phyloP scores from a whole-genome alignment of 345 rosid genomes.

The Brassica rapa region DNA sequence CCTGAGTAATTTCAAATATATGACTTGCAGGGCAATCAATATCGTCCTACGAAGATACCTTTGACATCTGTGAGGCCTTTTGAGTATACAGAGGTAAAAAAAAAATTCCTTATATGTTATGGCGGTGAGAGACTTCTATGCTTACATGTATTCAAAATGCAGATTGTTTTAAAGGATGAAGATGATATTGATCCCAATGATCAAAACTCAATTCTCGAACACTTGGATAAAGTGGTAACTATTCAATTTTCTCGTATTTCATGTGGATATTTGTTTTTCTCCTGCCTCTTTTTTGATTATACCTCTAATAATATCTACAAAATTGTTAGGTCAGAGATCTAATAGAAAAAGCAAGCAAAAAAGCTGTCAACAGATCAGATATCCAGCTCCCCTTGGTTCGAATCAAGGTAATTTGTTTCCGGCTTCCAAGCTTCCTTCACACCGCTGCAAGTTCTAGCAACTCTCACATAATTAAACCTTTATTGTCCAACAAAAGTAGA shows the following conservation, averaged over 20 bases:
- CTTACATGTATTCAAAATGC: slow-evolving; percentile 43
- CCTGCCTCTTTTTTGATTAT: slow-evolving; percentile 16
- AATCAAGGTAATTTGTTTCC: slow-evolving; percentile 62
- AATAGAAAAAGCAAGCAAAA: slow-evolving; percentile 75
- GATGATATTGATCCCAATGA: slow-evolving; percentile 87
- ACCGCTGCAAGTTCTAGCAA: slow-evolving; percentile 14
- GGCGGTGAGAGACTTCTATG: slow-evolving; percentile 25
- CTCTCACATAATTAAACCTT: slow-evolving; percentile 6
- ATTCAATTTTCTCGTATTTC: slow-evolving; percentile 28
- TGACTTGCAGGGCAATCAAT: slow-evolving; percentile 79
- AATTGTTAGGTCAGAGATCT: slow-evolving; percentile 65
- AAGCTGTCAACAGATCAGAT: slow-evolving; percentile 59
- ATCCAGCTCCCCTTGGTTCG: slow-evolving; percentile 83
- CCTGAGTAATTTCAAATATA: slow-evolving; percentile 13
- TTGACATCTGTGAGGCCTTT: slow-evolving; percentile 94
- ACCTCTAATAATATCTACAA: slow-evolving; percentile 27
- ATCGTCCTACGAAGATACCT: slow-evolving; percentile 97
- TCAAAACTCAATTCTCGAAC: slow-evolving; percentile 88
- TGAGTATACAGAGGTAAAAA: slow-evolving; percentile 79
- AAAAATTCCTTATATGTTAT: neutral
- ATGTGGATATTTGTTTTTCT: slow-evolving; percentile 20
- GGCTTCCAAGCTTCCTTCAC: slow-evolving; percentile 8
- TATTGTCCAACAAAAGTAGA: slow-evolving; percentile 11
- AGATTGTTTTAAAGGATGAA: slow-evolving; percentile 87
- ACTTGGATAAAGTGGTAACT: slow-evolving; percentile 88